phyloP scores from a whole-genome alignment of 2,329 filamentous ascomycete species.

The Epichloe amarillans region DNA sequence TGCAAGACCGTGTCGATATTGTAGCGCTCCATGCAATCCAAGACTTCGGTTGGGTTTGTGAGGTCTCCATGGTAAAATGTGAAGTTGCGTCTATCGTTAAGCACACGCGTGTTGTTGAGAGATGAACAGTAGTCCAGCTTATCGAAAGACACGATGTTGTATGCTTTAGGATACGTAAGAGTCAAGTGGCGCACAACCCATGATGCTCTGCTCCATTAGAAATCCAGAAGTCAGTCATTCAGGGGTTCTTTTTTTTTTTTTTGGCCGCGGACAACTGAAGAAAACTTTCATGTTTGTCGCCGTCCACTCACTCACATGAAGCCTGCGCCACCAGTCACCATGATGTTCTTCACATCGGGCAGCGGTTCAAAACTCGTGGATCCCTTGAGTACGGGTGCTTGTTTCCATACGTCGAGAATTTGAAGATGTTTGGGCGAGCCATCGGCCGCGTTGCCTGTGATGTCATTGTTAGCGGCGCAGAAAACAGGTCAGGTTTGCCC shows the following conservation, averaged over 20 bases:
- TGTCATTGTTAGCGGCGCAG: not conserved
- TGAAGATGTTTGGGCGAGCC: slow-evolving; percentile 32
- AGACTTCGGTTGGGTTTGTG: slow-evolving; percentile 55
- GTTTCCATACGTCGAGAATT: slow-evolving; percentile 55
- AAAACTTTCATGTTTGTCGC: not conserved
- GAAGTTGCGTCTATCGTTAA: slow-evolving; percentile 59
- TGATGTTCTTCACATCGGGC: slow-evolving; percentile 61
- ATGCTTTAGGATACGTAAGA: slow-evolving; percentile 57
- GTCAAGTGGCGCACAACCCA: slow-evolving; percentile 72
- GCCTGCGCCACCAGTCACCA: slow-evolving; percentile 72
- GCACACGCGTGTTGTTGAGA: slow-evolving; percentile 61
- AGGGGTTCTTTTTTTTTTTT: not conserved
- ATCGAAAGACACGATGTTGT: slow-evolving; percentile 73
- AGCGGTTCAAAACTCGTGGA: slow-evolving; percentile 58
- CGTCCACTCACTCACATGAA: slow-evolving; percentile 62
- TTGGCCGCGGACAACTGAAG: not conserved
- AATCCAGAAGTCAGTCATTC: not conserved
- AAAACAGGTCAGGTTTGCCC: too few species aligned
- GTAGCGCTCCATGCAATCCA: slow-evolving; percentile 56
- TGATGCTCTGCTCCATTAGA: slow-evolving; percentile 44
- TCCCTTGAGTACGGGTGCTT: slow-evolving; percentile 56
- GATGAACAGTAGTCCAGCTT: slow-evolving; percentile 76
- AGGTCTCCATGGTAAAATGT: slow-evolving; percentile 70
- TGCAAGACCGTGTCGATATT: slow-evolving; percentile 71
- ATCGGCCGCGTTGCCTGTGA: slow-evolving; percentile 10